Base-by-base conservation (phyloP, 2,329 filamentous ascomycete genomes). In the Fusarium udum region DNA sequence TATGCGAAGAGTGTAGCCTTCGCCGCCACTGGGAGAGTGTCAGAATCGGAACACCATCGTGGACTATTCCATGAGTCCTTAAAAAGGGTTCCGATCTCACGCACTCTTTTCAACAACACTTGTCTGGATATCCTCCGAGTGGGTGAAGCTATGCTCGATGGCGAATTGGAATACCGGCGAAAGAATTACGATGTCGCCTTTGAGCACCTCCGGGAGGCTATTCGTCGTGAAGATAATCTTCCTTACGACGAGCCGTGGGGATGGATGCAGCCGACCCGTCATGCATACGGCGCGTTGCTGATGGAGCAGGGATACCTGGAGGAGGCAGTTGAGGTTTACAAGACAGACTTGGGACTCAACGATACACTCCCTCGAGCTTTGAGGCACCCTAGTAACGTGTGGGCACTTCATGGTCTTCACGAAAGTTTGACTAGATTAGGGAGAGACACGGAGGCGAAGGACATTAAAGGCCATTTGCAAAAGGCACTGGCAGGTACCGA, bases 181-280 rank as follows among this genome's bases (percentile, higher is more conserved):
- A 87, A 86, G 0, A 87, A 91, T 57, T 86, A 87, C 60, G 86
- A 89, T 0, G 53, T 78, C 0, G 92, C 92, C 0, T 94, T 93
- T 77, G 76, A 81, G 7, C 85, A 88, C 58, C 83, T 95, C 6
- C 85, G 87, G 4, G 83, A 83, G 16, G 87, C 91, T 0, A 89
- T 93, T 28, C 77, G 82, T 3, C 84, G 88, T 6, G 91, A 93
- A 70, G 91, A 93, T 75, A 81, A 79, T 0, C 84, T 94, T 34
- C 89, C 89, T 0, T 94, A 93, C 69, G 90, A 92, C 55, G 92
- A 95, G 78, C 92, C 92, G 0, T 94, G 92, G 92, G 91, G 91
- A 0, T 94, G 92, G 92, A 93, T 94, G 92, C 91, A 93, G 77
- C 92, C 92, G 0, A 88, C 89, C 0, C 85, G 92, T 7, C 92